Evolutionary conservation across 106 monocot genomes (phyloP), one percentile per base, ranked within the genome.

Genomic region (Hemerocallis citrina): DNA sequence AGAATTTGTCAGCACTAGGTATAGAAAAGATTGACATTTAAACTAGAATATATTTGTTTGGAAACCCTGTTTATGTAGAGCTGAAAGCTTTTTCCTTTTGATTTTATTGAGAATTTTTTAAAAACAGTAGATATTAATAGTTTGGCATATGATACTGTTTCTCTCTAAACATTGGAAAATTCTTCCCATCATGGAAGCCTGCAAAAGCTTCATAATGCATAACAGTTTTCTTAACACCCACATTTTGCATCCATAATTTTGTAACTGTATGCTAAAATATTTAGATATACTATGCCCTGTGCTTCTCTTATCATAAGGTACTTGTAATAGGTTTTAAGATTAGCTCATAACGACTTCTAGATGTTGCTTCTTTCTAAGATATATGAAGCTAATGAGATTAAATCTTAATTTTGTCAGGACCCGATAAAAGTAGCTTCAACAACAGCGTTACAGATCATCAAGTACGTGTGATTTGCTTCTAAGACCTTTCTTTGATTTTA

Each of bases 381-480:
- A 57, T 22, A 15, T 43, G 38, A 34, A 33, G 22, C 27, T 69
- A n/a, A 73, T 52, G 41, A 37, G 45, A 35, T 51, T 24, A 24
- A 16, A 25, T 57, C 55, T 39, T 41, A n/a, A 63, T 66, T 55
- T 34, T 67, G 28, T 37, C 79, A 98, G 91, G 65, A 34, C 64
- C 75, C 40, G 89, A 88, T 69, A 54, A 67, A 64, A 98, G 37
- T 75, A 98, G 81, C 85, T 98, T 98, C 82, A 98, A 98, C 74
- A 87, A 79, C 74, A 91, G 79, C 35, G 66, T 98, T n/a, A 66
- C 96, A 50, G 96, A 91, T 59, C 75, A 98, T 77, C 91, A 94
- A 89, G 94, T 94, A 94, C 83, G 95, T 86, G 80, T 86, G 89
- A 78, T 69, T 82, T 85, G 72, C 74, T 74, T 72, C 77, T 75